Evolutionary conservation across 179 eudicot genomes (phyloP).

Genomic region (Beta corolliflora): DNA sequence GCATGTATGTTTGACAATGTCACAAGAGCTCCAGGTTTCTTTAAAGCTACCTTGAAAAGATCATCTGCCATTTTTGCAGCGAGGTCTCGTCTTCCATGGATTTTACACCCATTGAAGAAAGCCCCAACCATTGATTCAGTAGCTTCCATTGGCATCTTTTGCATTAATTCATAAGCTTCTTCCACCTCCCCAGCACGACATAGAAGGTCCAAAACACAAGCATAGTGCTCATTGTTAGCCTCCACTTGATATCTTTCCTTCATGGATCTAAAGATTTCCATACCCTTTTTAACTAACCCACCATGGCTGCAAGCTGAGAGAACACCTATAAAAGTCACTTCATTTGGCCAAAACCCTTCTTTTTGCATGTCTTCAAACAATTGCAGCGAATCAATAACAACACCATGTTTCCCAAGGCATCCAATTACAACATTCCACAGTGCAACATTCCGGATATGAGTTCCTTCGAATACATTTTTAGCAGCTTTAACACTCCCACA

Average conservation of each 20-base stretch:
- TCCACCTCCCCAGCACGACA: conserved; percentile 65
- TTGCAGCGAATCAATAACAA: conserved; percentile 40
- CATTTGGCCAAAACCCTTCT: conserved; percentile 47
- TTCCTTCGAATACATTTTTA: conserved; percentile 43
- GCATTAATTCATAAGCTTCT: conserved; percentile 52
- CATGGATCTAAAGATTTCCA: conserved; percentile 61
- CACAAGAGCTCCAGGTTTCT: conserved; percentile 55
- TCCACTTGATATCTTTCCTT: conserved; percentile 38
- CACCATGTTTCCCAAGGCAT: conserved; percentile 63
- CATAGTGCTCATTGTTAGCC: conserved; percentile 57
- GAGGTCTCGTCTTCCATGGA: conserved; percentile 63
- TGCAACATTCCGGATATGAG: conserved; percentile 36
- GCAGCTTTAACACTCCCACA: conserved; percentile 57
- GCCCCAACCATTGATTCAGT: conserved; percentile 56
- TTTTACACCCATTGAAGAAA: conserved; percentile 61
- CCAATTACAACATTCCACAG: conserved; percentile 71
- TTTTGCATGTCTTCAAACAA: conserved; percentile 53
- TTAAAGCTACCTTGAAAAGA: conserved; percentile 32
- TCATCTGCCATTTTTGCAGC: conserved; percentile 45
- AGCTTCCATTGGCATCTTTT: conserved; percentile 39
- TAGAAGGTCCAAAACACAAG: conserved; percentile 62
- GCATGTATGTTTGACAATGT: conserved; percentile 66
- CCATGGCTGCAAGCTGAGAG: conserved; percentile 76
- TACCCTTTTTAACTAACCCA: conserved; percentile 58
- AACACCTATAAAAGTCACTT: conserved; percentile 55